Conservation (phyloP, 768 basidiomycete genomes). For the Tulasnella sp. region DNA sequence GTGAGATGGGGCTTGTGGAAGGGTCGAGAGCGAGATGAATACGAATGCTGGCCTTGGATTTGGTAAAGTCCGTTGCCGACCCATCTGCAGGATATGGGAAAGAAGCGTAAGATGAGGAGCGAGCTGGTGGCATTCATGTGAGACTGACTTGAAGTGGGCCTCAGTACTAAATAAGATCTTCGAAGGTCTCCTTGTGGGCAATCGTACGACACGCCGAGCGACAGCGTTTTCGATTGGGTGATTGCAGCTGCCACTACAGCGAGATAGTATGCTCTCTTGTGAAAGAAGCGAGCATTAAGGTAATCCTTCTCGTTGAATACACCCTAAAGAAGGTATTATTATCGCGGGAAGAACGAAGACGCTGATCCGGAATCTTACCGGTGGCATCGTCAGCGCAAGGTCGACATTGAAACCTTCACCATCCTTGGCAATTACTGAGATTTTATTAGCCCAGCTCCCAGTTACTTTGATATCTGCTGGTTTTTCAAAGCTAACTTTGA, state of each 20-base stretch:
- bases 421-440: conserved; percentile 69
- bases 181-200: conserved; percentile 61
- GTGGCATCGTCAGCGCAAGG: conserved; percentile 81
- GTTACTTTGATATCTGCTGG: conserved; percentile 73
- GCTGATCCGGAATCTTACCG: conserved; percentile 47
- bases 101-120: background rate
- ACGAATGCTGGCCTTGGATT: conserved; percentile 65
- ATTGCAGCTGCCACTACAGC: conserved; percentile 69
- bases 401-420: conserved; percentile 66
- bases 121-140: background rate
- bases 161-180: conserved; percentile 60
- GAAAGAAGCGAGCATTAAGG: conserved; percentile 81
- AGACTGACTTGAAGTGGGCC: conserved; percentile 50
- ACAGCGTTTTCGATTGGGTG: conserved; percentile 45
- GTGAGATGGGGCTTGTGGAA: conserved; percentile 55
- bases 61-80: conserved; percentile 58
- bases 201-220: conserved; percentile 58
- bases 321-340: conserved; percentile 40
- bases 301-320: conserved; percentile 98
- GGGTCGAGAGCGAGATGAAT: conserved; percentile 66
- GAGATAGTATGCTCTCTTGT: conserved; percentile 88
- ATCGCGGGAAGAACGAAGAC: background rate
- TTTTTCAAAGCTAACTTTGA: conserved; percentile 78
- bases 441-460: conserved; percentile 83
- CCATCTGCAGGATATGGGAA: conserved; percentile 38